Conservation (phyloP, 2,329 filamentous ascomycete genomes). For the Ramichloridium luteum region DNA sequence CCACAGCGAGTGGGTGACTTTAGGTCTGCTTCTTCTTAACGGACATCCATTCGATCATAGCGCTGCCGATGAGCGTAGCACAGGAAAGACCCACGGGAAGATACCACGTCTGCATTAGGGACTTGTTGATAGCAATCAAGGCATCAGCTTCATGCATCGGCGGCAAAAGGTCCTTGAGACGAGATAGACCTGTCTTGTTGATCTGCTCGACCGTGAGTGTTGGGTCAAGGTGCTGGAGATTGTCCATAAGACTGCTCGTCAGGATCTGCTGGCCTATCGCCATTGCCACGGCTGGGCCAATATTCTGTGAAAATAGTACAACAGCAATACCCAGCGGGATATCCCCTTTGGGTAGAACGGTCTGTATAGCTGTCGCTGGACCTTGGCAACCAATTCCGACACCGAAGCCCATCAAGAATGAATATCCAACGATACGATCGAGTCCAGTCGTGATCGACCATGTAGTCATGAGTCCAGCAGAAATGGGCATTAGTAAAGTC, state of each 20-base stretch:
- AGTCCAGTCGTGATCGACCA: not conserved
- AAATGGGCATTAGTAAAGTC: constrained; percentile 1
- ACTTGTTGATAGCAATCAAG: not conserved
- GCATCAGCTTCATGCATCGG: not conserved
- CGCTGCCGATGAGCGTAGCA: not conserved
- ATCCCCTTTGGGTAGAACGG: not conserved
- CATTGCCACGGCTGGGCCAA: not conserved
- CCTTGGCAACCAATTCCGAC: not conserved
- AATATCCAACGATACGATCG: not conserved
- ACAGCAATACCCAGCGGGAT: not conserved
- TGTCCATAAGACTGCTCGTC: not conserved
- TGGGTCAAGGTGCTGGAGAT: not conserved
- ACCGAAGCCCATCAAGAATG: not conserved
- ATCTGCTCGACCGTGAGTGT: no score
- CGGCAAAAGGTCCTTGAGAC: not conserved
- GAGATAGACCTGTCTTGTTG: not conserved
- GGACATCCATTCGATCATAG: constrained; percentile 2
- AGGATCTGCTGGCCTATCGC: not conserved
- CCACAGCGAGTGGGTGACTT: not conserved
- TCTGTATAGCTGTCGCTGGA: not conserved
- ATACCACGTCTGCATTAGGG: constrained; percentile 2
- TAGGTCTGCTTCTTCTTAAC: constrained; percentile 2
- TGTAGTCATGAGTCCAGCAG: constrained; percentile 2
- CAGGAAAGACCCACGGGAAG: not conserved
- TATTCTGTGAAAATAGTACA: not conserved